Percentiles rank a stretch among this genome's conserved stretches.
These are phyloP conservation scores for Coprinellus aureogranulatus DNA, from an alignment of 768 basidiomycete species.

Conservation along the genomic window DNA sequence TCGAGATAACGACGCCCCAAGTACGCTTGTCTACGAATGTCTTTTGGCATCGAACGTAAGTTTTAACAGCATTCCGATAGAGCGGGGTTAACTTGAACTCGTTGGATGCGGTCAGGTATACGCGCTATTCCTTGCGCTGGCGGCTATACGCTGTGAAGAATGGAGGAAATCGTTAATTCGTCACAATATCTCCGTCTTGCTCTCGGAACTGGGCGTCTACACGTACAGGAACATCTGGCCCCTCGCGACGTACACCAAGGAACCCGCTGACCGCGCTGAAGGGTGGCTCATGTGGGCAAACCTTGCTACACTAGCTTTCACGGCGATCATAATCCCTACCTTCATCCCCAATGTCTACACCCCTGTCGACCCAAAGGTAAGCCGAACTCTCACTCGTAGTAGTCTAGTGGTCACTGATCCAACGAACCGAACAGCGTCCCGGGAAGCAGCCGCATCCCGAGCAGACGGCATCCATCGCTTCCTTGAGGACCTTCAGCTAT, in stretches of 20 bases:
- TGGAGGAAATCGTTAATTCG: neutral
- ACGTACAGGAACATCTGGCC: constrained; percentile 57
- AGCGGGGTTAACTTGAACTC: neutral
- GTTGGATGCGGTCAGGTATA: constrained; percentile 8
- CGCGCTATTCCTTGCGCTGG: constrained; percentile 8
- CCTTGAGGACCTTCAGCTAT: constrained; percentile 46
- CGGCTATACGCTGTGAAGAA: neutral
- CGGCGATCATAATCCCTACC: constrained; percentile 50
- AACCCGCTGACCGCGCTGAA: constrained; percentile 41
- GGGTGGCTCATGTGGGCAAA: constrained; percentile 28
- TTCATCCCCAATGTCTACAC: constrained; percentile 51
- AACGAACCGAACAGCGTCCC: constrained; percentile 26
- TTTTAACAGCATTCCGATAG: neutral
- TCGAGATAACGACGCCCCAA: neutral
- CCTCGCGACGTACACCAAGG: constrained; percentile 41
- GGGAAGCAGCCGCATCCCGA: constrained; percentile 41
- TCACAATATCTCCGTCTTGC: constrained; percentile 22
- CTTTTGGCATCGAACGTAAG: neutral
- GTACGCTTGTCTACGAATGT: neutral
- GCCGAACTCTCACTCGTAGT: neutral
- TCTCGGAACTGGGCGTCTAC: constrained; percentile 43
- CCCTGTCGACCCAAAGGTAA: constrained; percentile 47
- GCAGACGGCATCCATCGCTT: constrained; percentile 49
- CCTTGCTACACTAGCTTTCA: constrained; percentile 29
- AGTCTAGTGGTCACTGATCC: neutral